A percentile compares a stretch with the other conserved stretches of the same genome.
Conservation (phyloP, 179 eudicot genomes). For the Heliamphora pulchella region DNA sequence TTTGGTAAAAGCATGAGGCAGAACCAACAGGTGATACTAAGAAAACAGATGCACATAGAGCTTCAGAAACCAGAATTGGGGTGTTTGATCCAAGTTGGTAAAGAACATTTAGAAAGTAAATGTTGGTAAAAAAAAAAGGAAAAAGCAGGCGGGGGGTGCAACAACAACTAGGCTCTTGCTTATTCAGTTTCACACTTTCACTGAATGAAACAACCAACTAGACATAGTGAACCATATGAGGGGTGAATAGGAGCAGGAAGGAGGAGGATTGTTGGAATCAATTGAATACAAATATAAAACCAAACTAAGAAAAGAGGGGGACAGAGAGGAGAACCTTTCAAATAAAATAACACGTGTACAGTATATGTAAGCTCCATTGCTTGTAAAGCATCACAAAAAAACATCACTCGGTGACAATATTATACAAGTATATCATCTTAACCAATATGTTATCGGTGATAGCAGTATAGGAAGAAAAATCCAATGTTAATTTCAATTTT, state of each 20-base stretch:
- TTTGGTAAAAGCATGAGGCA: not conserved
- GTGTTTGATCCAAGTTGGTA: slow-evolving; percentile 2
- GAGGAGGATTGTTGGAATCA: slow-evolving; percentile 5
- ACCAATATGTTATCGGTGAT: not conserved
- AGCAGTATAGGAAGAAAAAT: not conserved
- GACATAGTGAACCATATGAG: not conserved
- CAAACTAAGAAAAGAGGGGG: not conserved
- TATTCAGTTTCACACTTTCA: slow-evolving; percentile 9
- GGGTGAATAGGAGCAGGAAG: not conserved
- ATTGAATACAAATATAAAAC: not conserved
- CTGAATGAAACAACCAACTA: not conserved
- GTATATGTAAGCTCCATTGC: not conserved
- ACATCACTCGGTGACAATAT: not conserved
- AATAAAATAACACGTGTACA: not conserved
- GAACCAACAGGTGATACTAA: not conserved
- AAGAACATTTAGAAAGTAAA: not conserved
- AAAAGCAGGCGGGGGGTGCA: not conserved
- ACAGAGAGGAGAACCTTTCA: not conserved
- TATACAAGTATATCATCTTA: slow-evolving; percentile 2
- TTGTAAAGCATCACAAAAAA: not conserved
- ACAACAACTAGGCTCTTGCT: not conserved
- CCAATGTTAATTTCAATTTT: not conserved
- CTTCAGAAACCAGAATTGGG: not conserved
- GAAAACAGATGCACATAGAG: not conserved
- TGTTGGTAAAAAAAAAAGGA: not conserved